Percentiles rank a stretch among this genome's conserved stretches.
These are phyloP conservation scores for Ceratocystiopsis brevicomis DNA, from an alignment of 2,329 filamentous ascomycete species.

Conservation along the genomic window DNA sequence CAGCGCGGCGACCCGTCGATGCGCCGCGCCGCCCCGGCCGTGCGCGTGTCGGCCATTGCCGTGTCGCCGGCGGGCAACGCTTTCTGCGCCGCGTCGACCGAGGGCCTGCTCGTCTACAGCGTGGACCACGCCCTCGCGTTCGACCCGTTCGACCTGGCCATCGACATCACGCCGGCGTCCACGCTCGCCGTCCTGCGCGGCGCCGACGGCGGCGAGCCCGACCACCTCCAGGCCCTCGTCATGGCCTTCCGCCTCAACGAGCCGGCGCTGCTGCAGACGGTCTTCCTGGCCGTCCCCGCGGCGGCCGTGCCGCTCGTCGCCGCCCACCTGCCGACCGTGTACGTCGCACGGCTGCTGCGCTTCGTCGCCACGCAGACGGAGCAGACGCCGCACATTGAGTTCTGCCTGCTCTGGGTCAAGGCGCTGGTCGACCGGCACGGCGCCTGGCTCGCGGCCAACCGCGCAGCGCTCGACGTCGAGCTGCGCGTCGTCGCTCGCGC, in stretches of 20 bases:
- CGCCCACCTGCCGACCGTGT: slow-evolving; percentile 61
- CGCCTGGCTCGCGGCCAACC: slow-evolving; percentile 63
- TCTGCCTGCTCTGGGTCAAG: slow-evolving; percentile 86
- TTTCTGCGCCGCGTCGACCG: slow-evolving; percentile 89
- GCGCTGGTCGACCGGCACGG: slow-evolving; percentile 67
- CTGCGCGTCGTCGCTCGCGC: slow-evolving; percentile 67
- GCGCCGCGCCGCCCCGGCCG: slow-evolving; percentile 58
- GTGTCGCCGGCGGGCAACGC: slow-evolving; percentile 79
- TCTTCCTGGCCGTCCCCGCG: slow-evolving; percentile 69
- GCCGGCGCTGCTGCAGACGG: slow-evolving; percentile 56
- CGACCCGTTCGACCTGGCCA: slow-evolving; percentile 89
- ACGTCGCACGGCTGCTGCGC: slow-evolving; percentile 66
- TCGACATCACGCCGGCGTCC: slow-evolving; percentile 76
- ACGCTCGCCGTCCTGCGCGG: slow-evolving; percentile 48
- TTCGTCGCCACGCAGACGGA: slow-evolving; percentile 81
- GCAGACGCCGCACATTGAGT: slow-evolving; percentile 81
- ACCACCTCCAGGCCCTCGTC: slow-evolving; percentile 80
- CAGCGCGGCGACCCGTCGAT: slow-evolving; percentile 70
- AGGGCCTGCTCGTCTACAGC: slow-evolving; percentile 85
- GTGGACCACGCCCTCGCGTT: slow-evolving; percentile 71
- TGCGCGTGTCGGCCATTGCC: slow-evolving; percentile 65
- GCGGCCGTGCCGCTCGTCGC: slow-evolving; percentile 61
- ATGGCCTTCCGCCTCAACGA: slow-evolving; percentile 97
- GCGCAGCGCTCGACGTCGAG: slow-evolving; percentile 65
- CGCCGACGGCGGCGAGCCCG: slow-evolving; percentile 29